Base-by-base conservation (phyloP, 1,139 yeast species). In the Zygoascus hellenicus region DNA sequence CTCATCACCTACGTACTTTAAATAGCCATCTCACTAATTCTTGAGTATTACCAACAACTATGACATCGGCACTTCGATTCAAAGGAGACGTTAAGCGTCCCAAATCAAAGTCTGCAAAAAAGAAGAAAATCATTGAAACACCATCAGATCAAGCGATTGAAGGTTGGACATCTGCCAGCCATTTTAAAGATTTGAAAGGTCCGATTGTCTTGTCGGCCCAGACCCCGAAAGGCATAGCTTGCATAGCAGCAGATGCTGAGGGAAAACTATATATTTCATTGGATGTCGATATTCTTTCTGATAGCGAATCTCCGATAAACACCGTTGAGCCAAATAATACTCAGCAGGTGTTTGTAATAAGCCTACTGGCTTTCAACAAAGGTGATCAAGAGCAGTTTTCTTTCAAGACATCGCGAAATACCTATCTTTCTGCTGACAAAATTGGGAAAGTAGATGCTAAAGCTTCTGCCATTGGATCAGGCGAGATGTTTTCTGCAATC, bases 31-130 rank as follows among this genome's bases (percentile, higher is more conserved):
- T 5, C 26, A 22, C 7, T 22, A 22, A 22, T 5, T 22, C 26
- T 22, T 22, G 4, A 22, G 4, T 22, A 4, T 22, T 7, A 22
- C 7, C 7, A 7, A 5, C 15, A 31, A 40, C n/a, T 9, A 71
- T 74, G 77, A 76, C 70, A 0, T 63, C 74, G 1, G 71, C 69
- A 50, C 61, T 74, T 11, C 52, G 58, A 1, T 73, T 73, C 58
- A 74, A 74, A 54, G 74, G 75, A 14, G 75, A 71, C 40, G 56
- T 63, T 19, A 62, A 60, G 35, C 59, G 55, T 47, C 57, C 62
- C 46, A 60, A 58, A 46, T 50, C 53, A 1, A 53, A 52, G 31
- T 16, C 46, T 4, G 38, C 46, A n/a, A 19, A 35, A 14, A 40
- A 44, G 43, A 58, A 58, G 48, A 33, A 48, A 29, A 46, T 38